Evolutionary conservation across 192 early-diverging fungal genomes (phyloP).

Genomic region (Linderina pennispora): DNA sequence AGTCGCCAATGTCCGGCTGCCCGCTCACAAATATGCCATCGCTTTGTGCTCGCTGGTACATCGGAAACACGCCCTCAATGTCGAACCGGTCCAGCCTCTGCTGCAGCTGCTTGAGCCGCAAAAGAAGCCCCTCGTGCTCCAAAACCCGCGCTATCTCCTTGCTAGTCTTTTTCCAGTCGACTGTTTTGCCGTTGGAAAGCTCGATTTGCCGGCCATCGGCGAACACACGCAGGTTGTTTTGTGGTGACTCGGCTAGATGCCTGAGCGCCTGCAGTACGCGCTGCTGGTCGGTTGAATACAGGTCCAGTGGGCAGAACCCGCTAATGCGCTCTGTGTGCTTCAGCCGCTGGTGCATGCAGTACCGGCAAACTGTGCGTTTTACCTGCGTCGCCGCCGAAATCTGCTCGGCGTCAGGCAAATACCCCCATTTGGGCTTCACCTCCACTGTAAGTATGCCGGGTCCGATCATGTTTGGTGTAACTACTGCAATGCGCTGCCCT

Average conservation of each 20-base stretch:
- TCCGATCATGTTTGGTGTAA: slow-evolving; percentile 42
- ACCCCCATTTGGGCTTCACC: slow-evolving; percentile 74
- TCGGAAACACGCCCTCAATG: slow-evolving; percentile 47
- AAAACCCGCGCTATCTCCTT: no score
- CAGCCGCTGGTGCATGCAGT: slow-evolving; percentile 68
- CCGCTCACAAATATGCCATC: slow-evolving; percentile 10
- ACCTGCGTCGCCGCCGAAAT: slow-evolving; percentile 29
- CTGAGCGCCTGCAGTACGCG: slow-evolving; percentile 37
- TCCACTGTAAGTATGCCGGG: slow-evolving; percentile 39
- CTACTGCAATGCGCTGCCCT: slow-evolving; percentile 31
- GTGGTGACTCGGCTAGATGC: slow-evolving; percentile 10
- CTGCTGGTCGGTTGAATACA: slow-evolving; percentile 41
- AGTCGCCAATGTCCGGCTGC: slow-evolving; percentile 19
- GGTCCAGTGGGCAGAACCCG: slow-evolving; percentile 65
- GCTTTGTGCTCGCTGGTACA: slow-evolving; percentile 17
- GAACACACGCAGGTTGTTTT: slow-evolving; percentile 47
- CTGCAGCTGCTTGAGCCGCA: slow-evolving; percentile 45
- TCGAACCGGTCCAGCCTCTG: slow-evolving; percentile 50
- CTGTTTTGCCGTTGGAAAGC: no score
- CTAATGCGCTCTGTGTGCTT: slow-evolving; percentile 41
- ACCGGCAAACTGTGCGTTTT: slow-evolving; percentile 60
- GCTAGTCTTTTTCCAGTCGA: no score
- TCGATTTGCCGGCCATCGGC: slow-evolving; percentile 26
- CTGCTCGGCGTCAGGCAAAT: slow-evolving; percentile 46
- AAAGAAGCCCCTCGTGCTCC: slow-evolving; percentile 45